A percentile compares a stretch with the other conserved stretches of the same genome.
Evolutionary conservation across 129 eudicot species (phyloP).

Genomic region (Scalesia atractyloides): DNA sequence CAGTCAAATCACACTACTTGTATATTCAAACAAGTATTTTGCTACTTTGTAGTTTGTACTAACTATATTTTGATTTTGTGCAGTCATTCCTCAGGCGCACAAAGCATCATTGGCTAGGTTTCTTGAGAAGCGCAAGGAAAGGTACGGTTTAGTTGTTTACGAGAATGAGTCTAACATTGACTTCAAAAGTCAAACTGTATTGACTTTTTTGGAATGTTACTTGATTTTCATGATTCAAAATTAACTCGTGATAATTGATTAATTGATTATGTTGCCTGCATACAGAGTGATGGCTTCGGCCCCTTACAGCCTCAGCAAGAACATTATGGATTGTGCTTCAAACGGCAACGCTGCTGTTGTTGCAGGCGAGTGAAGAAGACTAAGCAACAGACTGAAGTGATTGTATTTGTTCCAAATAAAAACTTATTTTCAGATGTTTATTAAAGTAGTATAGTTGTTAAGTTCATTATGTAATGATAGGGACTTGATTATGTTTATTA

Average conservation of each 20-base stretch:
- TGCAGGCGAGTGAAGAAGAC: constrained; percentile 23
- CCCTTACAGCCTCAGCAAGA: constrained; percentile 52
- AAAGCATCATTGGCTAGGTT: constrained; percentile 81
- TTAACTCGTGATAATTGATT: not conserved
- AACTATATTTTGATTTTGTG: constrained; percentile 28
- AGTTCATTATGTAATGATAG: constrained; percentile 14
- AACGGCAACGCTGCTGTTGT: constrained; percentile 7
- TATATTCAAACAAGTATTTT: not conserved
- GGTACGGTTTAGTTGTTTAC: constrained; percentile 39
- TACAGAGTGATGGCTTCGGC: constrained; percentile 53
- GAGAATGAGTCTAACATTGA: constrained; percentile 2
- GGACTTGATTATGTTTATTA: not conserved
- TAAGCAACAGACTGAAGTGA: not conserved
- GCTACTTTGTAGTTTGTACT: not conserved
- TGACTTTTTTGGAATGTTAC: constrained; percentile 3
- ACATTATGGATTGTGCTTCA: constrained; percentile 15
- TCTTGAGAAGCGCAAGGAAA: constrained; percentile 80
- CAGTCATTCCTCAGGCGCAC: constrained; percentile 80
- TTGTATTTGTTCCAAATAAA: constrained; percentile 5
- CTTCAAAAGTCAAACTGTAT: constrained; percentile 8
- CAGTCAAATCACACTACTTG: not conserved
- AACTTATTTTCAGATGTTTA: constrained; percentile 8
- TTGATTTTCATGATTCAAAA: not conserved
- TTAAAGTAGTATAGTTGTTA: constrained; percentile 4
- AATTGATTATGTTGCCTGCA: not conserved